Evolutionary conservation across 768 basidiomycete genomes (phyloP), one percentile per base, ranked within the genome.

Genomic region (Podaxis sp.): DNA sequence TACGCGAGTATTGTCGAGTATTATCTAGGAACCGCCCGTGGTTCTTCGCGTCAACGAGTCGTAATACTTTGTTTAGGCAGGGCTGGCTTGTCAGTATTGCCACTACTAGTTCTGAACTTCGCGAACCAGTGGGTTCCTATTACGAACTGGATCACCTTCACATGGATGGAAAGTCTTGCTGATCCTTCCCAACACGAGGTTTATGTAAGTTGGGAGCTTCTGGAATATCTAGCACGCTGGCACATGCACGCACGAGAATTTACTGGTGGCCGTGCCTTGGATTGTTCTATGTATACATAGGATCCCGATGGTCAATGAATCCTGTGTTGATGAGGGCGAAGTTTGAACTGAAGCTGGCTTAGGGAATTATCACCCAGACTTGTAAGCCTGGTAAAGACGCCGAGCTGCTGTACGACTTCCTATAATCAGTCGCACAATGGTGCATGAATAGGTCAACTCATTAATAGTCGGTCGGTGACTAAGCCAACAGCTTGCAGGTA

Each of bases 151-250:
- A 26, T 57, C 42, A 28, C 24, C 22, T 24, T 38, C 17, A 46
- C 26, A 38, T 12, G 17, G 13, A 42, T 13, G 56, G 26, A 15
- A 57, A 44, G 56, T 11, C 24, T 30, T 30, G 24, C 38, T 9
- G 19, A 40, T 57, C 55, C 22, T 57, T 5, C n/a, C 13, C 8
- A 26, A 12, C 12, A 28, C 11, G 40, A 26, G 24, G n/a, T 22
- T 42, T 57, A 57, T 57, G 38, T 57, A 57, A 57, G 40, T 44
- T 12, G 3, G 22, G 26, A 15, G 24, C 42, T 57, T 57, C 56
- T 57, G 42, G 56, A 57, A 44, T 8, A 22, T 19, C 38, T 19
- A 26, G 39, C 22, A 17, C n/a, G 3, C n/a, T 24, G 22, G 1
- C 22, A 49, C n/a, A 15, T n/a, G 22, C 11, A 24, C 11, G 4